phyloP scores from a whole-genome alignment of 1,139 yeast species.

The Debaryomyces psychrophilus region DNA sequence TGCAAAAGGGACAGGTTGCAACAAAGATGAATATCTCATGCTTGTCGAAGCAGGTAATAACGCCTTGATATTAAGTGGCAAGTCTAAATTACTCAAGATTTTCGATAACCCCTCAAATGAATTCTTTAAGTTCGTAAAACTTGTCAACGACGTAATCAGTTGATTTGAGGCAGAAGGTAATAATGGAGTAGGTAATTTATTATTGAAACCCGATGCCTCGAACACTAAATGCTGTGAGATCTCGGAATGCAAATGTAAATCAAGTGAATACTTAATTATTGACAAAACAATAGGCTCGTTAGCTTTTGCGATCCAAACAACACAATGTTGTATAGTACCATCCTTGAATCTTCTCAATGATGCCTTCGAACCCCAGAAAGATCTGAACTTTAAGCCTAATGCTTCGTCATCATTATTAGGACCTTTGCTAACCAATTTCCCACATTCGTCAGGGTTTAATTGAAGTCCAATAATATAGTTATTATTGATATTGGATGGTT shows the following conservation, averaged over 20 bases:
- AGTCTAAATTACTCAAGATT: constrained; percentile 50
- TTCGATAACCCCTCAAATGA: constrained; percentile 72
- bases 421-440: constrained; percentile 82
- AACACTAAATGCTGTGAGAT: constrained; percentile 44
- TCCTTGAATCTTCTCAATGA: constrained; percentile 89
- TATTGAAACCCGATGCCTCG: constrained; percentile 48
- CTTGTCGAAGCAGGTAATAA: constrained; percentile 73
- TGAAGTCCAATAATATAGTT: constrained; percentile 62
- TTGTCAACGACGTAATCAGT: constrained; percentile 51
- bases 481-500: constrained; percentile 41
- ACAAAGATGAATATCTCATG: constrained; percentile 71
- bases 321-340: constrained; percentile 87
- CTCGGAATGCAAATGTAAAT: constrained; percentile 60
- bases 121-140: constrained; percentile 58
- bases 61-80: constrained; percentile 75
- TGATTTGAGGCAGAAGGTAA: constrained; percentile 58
- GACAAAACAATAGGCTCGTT: constrained; percentile 67
- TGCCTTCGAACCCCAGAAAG: constrained; percentile 88
- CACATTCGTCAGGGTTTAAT: constrained; percentile 74
- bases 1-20: constrained; percentile 85
- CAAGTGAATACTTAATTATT: constrained; percentile 65
- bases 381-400: constrained; percentile 64
- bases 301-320: constrained; percentile 73
- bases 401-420: constrained; percentile 68
- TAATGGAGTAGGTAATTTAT: constrained; percentile 61